Evolutionary conservation across 2,329 filamentous ascomycete species (phyloP), one percentile per base, ranked within the genome.

Genomic region (Endoconidiophora laricicola): DNA sequence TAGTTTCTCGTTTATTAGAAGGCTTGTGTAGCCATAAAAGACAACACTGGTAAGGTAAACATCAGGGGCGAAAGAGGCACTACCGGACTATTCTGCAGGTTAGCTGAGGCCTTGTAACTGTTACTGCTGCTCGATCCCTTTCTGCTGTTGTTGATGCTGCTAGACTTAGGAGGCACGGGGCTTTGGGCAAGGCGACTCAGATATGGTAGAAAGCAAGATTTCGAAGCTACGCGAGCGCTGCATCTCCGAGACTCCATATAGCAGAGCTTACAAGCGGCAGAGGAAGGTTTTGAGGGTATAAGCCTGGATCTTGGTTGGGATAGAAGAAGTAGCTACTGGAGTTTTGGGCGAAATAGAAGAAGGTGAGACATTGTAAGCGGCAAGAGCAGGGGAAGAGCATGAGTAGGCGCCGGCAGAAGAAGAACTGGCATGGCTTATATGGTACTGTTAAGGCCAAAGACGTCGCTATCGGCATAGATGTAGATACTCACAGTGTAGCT

Each of bases 401-500:
- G 65, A 4, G 46, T 33, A 3, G 40, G 22, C 10, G 16, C 16
- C 16, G 46, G 40, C 16, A 44, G 37, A 36, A 29, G 16, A 18
- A 18, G 24, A 16, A 24, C 22, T 10, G 29, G 16, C 14, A 18
- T 42, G 14, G 37, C 36, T 61, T 83, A 78, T 12, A 83, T 79
- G 55, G 83, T 79, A 1, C 74, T 76, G 39, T 84, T 66, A 1
- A 84, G 68, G 2, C 75, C 72, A 55, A 79, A 82, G 6, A 85
- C 73, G 44, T 81, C 78, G 53, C 76, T 74, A 52, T 78, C 79
- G 22, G 78, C 78, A 55, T 83, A 83, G 56, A 83, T 71, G 20
- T 75, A 74, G 54, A 83, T 83, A 59, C 78, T 82, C 60, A 83
- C 76, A 37, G 77, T 69, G 20, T 70, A 69, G 10, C 62, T 58